Conservation (phyloP, 2,329 filamentous ascomycete genomes). For the Colletotrichum plurivorum region DNA sequence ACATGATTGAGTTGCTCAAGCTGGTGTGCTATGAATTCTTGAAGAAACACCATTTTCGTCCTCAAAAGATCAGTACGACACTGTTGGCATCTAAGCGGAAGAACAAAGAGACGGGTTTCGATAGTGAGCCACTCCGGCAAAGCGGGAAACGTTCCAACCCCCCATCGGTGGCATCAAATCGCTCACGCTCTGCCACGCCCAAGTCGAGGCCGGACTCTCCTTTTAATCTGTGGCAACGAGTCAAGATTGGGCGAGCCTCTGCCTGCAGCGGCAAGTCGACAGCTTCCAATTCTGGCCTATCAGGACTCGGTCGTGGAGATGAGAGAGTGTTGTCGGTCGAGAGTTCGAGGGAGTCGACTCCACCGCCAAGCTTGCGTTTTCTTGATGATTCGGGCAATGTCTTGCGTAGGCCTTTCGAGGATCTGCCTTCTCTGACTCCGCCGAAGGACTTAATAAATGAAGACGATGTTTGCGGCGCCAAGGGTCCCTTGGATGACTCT, state of each 20-base stretch:
- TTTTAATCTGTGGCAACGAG: slow-evolving; percentile 56
- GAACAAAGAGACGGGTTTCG: neutral
- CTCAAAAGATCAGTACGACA: slow-evolving; percentile 53
- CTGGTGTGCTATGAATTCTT: slow-evolving; percentile 83
- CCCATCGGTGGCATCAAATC: slow-evolving; percentile 5
- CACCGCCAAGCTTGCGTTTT: slow-evolving; percentile 44
- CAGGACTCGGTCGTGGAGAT: too few relatives aligned
- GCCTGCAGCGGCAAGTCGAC: neutral
- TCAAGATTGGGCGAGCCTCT: slow-evolving; percentile 48
- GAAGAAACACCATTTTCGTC: slow-evolving; percentile 77
- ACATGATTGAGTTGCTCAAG: slow-evolving; percentile 74
- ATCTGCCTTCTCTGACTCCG: slow-evolving; percentile 41
- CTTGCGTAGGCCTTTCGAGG: slow-evolving; percentile 61
- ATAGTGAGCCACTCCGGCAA: neutral
- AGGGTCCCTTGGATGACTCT: neutral
- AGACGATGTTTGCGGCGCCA: neutral
- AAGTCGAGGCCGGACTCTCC: slow-evolving; percentile 43
- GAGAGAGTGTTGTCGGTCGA: neutral
- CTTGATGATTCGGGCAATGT: slow-evolving; percentile 59
- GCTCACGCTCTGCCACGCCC: slow-evolving; percentile 31
- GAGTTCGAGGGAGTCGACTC: slow-evolving; percentile 17
- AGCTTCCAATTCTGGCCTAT: neutral
- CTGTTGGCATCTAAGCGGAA: neutral
- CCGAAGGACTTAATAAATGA: neutral
- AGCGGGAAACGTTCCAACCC: neutral